Base-by-base conservation (phyloP, 306 rosid genomes). In the Trifolium dubium region DNA sequence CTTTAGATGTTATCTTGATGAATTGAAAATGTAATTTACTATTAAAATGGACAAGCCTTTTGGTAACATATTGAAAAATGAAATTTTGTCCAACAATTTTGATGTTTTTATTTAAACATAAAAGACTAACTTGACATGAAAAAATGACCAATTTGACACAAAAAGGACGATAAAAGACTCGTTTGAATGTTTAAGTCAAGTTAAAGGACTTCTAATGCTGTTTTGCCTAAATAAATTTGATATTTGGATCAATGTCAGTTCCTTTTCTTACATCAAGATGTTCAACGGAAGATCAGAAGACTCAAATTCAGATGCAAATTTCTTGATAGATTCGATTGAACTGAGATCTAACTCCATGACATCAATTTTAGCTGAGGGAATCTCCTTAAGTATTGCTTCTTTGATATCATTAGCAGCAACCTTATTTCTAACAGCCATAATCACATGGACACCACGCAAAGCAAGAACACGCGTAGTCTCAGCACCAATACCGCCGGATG, bases 401-500 rank as follows among this genome's bases (percentile, higher is more conserved):
- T 74, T 84, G 71, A 82, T 88, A 37, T 81, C 81, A 50, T 75
- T 80, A 47, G 79, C 97, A 60, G 89, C 89, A 65, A 34, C 76
- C 79, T 83, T 34, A 78, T 89, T 94, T 59, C 97, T 87, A 54
- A 92, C 92, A 2, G 83, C 96, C 98, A 92, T 94, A 47, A 94
- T 62, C 64, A 94, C 98, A 49, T 83, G 97, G 73, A 76, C 92
- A 65, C 98, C 98, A 34, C 81, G 95, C 84, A 88, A 69, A 61
- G 97, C 96, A 64, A 94, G 98, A 70, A 92, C 97, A 61, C 95
- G 88, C 0, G 92, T 58, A 44, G 96, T 90, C 89, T 94, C 99
- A 35, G 81, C 75, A 37, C 97, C 97, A 77, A 89, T 94, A 7
- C 99, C 99, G 72, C 96, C 92, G 11, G 96, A 87, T 28, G 96